A percentile compares a stretch with the other conserved stretches of the same genome.
Evolutionary conservation across 192 early-diverging fungal genomes (phyloP).

Genomic region (Entomortierella parvispora): DNA sequence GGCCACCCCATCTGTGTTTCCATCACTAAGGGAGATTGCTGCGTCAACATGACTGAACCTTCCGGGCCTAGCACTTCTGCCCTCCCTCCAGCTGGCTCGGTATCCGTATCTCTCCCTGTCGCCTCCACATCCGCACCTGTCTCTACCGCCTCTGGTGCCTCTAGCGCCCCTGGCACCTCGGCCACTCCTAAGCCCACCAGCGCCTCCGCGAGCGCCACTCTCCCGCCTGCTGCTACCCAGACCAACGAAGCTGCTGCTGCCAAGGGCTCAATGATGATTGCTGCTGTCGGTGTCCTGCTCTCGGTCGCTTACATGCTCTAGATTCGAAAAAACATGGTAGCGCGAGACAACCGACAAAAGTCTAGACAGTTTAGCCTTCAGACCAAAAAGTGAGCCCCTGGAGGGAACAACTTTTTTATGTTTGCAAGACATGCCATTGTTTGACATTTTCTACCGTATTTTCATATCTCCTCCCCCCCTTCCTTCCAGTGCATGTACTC

Average conservation of each 20-base stretch:
- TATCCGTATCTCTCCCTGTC: background rate
- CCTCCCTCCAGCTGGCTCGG: background rate
- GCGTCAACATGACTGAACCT: background rate
- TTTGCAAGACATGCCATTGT: too few relatives aligned
- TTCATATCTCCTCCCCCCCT: too few relatives aligned
- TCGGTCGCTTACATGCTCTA: constrained; percentile 11
- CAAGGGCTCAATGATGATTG: too few relatives aligned
- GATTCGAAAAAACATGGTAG: background rate
- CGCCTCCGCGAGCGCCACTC: background rate
- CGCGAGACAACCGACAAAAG: too few relatives aligned
- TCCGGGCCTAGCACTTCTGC: background rate
- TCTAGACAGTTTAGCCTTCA: too few relatives aligned
- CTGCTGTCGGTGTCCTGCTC: background rate
- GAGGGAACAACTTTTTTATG: too few relatives aligned
- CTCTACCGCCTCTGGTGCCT: background rate
- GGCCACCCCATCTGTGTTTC: constrained; percentile 19
- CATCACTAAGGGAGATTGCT: constrained; percentile 2
- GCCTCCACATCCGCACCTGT: background rate
- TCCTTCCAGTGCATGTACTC: too few relatives aligned
- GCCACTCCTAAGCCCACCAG: background rate
- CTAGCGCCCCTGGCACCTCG: background rate
- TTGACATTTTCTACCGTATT: too few relatives aligned
- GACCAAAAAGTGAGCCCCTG: too few relatives aligned
- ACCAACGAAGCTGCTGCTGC: background rate
- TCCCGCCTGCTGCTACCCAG: background rate